phyloP scores from a whole-genome alignment of 495 filamentous ascomycete genomes.

The Pseudevernia furfuracea region DNA sequence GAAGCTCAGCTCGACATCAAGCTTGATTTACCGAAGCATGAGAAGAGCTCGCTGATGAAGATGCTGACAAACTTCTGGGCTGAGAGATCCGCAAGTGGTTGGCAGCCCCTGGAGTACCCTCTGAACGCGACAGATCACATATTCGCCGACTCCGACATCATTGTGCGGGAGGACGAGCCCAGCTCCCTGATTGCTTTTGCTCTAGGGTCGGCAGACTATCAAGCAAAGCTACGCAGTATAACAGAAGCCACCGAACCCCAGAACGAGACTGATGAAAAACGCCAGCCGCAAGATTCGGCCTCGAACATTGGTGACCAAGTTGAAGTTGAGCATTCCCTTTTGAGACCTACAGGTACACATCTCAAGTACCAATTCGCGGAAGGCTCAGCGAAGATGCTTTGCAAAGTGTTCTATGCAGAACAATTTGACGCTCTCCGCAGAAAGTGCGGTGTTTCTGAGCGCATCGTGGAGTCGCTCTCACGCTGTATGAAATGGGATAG shows the following conservation, averaged over 20 bases:
- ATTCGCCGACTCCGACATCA: constrained; percentile 95
- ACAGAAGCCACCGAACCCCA: constrained; percentile 48
- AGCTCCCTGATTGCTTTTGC: constrained; percentile 94
- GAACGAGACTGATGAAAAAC: constrained; percentile 24
- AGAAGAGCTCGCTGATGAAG: constrained; percentile 85
- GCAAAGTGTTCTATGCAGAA: constrained; percentile 96
- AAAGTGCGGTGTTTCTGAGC: constrained; percentile 86
- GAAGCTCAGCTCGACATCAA: constrained; percentile 52
- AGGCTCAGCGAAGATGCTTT: constrained; percentile 85
- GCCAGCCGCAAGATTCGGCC: constrained; percentile 22
- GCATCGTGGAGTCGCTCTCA: constrained; percentile 90
- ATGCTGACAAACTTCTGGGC: constrained; percentile 98
- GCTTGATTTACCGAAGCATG: constrained; percentile 78
- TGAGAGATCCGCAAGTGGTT: constrained; percentile 90
- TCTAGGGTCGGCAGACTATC: constrained; percentile 77
- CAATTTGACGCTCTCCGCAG: constrained; percentile 92
- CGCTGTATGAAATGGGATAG: constrained; percentile 97
- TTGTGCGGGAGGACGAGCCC: constrained; percentile 94
- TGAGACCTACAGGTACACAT: constrained; percentile 79
- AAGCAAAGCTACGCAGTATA: constrained; percentile 64
- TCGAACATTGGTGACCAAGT: constrained; percentile 37
- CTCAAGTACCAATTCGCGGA: constrained; percentile 91
- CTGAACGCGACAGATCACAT: constrained; percentile 83
- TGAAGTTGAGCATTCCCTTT: constrained; percentile 67
- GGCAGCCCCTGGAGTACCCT: constrained; percentile 91